Base-by-base conservation (phyloP, 768 basidiomycete genomes). In the Lentinula raphanica region DNA sequence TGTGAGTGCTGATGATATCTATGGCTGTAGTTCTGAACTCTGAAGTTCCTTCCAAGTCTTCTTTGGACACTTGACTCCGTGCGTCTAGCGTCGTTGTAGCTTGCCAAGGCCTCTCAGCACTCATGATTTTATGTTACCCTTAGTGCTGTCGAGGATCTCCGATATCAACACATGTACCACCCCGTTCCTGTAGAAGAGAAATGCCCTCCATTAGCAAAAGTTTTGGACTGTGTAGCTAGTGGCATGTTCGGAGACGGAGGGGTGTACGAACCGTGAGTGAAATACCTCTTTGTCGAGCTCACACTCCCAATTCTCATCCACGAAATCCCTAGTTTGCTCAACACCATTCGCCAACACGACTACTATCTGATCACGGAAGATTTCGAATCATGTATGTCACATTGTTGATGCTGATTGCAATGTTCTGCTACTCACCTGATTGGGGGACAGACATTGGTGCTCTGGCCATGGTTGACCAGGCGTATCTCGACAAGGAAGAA, bases 321-420 rank as follows among this genome's bases (percentile, higher is more conserved):
- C 64, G 66, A 11, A 35, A 15, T 53, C 35, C 25, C 35, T 25
- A 89, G 86, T 21, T 74, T 91, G 42, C 73, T 90, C 60, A 88
- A 88, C 70, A 92, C 88, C 19, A 83, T 92, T 64, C 78, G 85
- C 39, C 83, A 90, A 65, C 80, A 81, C 42, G 90, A 94, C 62
- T 83, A 87, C 69, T 92, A 91, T 69, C 78, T 94, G 50, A 68
- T 96, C 58, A 85, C 91, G 0, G 94, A 98, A 67, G 95, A 98
- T 75, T 98, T 98, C 67, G 90, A 94, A 62, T 94, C 92, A 8
- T 96, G 86, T 94, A 50, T 60, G 86, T 74, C 38, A 40, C 5
- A 23, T 40, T 32, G 2, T 25, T 42, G 5, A 15, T 31, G 25
- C 23, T 45, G 15, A 29, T 29, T 56, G n/a, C 0, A 8, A 3